Base-by-base conservation (phyloP, 140 eudicot genomes). In the Stevia rebaudiana region DNA sequence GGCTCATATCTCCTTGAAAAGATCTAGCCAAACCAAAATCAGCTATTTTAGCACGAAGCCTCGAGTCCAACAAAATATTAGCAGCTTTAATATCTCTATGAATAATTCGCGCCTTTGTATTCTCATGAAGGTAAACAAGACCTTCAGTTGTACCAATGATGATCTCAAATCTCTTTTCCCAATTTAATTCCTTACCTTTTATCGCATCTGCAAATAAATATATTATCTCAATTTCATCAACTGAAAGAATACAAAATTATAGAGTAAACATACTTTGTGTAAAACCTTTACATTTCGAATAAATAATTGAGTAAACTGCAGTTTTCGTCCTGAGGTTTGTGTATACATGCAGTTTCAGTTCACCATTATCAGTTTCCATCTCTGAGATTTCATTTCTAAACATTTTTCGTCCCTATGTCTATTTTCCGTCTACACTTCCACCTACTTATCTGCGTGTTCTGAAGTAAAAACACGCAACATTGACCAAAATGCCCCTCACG, bases 121-220 rank as follows among this genome's bases (percentile, higher is more conserved):
- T 88, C 67, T 88, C 97, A 33, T 92, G 98, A 62, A 92, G 95
- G 82, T 92, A 88, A 12, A 82, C 95, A 67, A 92, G 78, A 11
- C 98, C 98, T 82, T 92, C 95, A 8, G 97, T 84, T 51, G 94
- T 88, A 28, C 97, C 97, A n/a, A 85, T 79, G 13, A 88, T 81
- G 52, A 88, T 88, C 61, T 77, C 80, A 59, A 77, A 82, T 76
- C 94, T 81, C 69, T 73, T 92, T 79, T 85, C 87, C 95, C 95
- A 85, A 71, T 79, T 88, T 21, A 92, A 74, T 48, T 81, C 74
- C 73, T 83, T 82, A 11, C 96, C 95, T 72, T 69, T 74, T 58
- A 12, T 68, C 19, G 83, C 37, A 81, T 91, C 98, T 90, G 86
- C 24, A 61, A 56, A 53, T 4, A 28, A 28, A 2, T 28, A 67